Conservation (phyloP, 164 flowering plant species). For the Vitis riparia region DNA sequence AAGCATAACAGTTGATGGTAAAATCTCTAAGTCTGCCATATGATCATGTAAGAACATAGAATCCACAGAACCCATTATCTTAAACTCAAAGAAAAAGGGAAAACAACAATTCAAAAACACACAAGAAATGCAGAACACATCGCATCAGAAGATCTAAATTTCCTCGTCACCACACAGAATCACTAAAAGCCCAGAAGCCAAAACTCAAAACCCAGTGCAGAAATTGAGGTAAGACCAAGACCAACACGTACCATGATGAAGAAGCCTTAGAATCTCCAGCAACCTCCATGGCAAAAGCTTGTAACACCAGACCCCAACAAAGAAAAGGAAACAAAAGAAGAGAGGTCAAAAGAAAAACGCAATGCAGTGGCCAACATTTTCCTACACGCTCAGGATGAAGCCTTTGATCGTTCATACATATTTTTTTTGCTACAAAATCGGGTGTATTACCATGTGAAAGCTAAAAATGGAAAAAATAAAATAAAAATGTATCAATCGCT, state of each 20-base stretch:
- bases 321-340: not conserved
- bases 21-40: too few species aligned
- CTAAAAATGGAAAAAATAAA: too few species aligned
- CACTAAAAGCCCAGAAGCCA: not conserved
- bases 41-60: not conserved
- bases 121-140: not conserved
- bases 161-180: not conserved
- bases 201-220: not conserved
- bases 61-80: not conserved
- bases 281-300: slow-evolving; percentile 10
- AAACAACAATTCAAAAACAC: not conserved
- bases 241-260: slow-evolving; percentile 11
- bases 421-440: not conserved
- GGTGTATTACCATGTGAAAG: not conserved
- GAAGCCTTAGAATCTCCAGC: not conserved
- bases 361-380: not conserved
- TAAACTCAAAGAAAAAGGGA: not conserved
- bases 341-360: not conserved
- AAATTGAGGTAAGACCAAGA: slow-evolving; percentile 1
- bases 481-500: too few species aligned
- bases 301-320: not conserved
- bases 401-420: too few species aligned
- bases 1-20: too few species aligned
- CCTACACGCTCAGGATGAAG: too few species aligned
- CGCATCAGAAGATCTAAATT: not conserved